Evolutionary conservation across 805 yeast species (phyloP), one percentile per base, ranked within the genome.

Genomic region (Candida insectalens): DNA sequence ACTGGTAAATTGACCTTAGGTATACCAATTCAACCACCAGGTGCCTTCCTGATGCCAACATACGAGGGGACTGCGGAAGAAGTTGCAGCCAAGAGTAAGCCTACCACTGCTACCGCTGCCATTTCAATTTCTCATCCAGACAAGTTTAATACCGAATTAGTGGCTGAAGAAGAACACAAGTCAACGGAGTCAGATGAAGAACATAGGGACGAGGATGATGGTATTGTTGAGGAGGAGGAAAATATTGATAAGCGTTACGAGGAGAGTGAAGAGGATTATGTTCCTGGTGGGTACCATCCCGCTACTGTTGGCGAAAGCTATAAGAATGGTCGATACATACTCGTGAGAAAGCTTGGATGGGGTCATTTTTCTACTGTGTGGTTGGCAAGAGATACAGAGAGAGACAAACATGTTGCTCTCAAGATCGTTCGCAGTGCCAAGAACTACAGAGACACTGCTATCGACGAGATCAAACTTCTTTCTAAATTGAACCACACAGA

Each of bases 351-450:
- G 53, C 64, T 92, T 4, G 99, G 99, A 1, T 92, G 99, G 99
- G 99, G 99, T 23, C 96, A 92, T 59, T 92, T 92, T 53, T 80
- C 94, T 19, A 92, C 95, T 1, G 96, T 84, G 16, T 88, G 96
- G 96, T 63, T 83, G 19, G 97, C 96, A 4, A 69, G 61, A 39
- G 65, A 63, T 33, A 78, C 74, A 37, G 66, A 63, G 41, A 62
- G 65, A 36, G 66, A 71, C 39, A 61, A 71, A 31, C 95, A 83
- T 51, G 97, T 92, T 16, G 98, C 98, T 2, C 71, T 92, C 69
- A 92, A 92, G 55, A 80, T 92, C 45, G 96, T 92, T 18, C 70
- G 96, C 41, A 79, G 94, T 46, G 95, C 96, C 12, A 72, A 74
- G 35, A 88, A 84, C 44, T 92, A 89, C 53, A 76, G 95, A 3